phyloP scores from a whole-genome alignment of 78 protist genomes.

The Corallochytrium limacisporum region DNA sequence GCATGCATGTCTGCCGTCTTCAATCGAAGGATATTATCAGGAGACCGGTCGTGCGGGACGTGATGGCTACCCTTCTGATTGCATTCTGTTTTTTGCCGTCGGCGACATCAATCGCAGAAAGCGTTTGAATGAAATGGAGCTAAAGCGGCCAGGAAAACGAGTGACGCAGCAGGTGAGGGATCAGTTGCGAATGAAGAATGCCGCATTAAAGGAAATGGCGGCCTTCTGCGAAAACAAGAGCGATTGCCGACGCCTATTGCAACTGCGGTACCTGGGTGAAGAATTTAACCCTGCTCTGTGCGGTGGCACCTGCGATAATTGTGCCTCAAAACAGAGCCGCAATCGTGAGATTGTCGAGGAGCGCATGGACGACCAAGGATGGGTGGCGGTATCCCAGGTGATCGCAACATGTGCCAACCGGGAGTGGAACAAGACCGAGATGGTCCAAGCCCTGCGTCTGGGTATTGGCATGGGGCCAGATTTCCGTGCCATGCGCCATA shows the following conservation, averaged over 20 bases:
- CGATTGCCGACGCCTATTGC: constrained; percentile 6
- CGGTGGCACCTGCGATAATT: constrained; percentile 11
- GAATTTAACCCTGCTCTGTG: background rate
- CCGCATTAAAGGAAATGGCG: constrained; percentile 21
- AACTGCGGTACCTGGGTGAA: constrained; percentile 7
- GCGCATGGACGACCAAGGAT: no score
- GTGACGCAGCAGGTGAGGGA: background rate
- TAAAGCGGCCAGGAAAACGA: background rate
- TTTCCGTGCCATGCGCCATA: no score
- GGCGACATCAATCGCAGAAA: background rate
- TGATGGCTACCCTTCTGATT: constrained; percentile 44
- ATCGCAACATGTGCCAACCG: no score
- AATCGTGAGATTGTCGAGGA: no score
- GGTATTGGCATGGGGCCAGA: no score
- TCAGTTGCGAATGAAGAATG: background rate
- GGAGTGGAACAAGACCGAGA: no score
- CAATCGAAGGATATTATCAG: constrained; percentile 91
- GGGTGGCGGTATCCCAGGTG: no score
- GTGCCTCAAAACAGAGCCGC: no score
- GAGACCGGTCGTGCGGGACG: constrained; percentile 89
- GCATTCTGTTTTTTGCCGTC: background rate
- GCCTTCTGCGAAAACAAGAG: constrained; percentile 41
- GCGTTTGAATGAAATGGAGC: background rate
- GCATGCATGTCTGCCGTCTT: constrained; percentile 88
- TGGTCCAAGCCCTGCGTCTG: no score